Percentiles rank a stretch among this genome's conserved stretches.
Evolutionary conservation across 2,329 filamentous ascomycete genomes (phyloP).

Genomic region (Onygenales sp.): DNA sequence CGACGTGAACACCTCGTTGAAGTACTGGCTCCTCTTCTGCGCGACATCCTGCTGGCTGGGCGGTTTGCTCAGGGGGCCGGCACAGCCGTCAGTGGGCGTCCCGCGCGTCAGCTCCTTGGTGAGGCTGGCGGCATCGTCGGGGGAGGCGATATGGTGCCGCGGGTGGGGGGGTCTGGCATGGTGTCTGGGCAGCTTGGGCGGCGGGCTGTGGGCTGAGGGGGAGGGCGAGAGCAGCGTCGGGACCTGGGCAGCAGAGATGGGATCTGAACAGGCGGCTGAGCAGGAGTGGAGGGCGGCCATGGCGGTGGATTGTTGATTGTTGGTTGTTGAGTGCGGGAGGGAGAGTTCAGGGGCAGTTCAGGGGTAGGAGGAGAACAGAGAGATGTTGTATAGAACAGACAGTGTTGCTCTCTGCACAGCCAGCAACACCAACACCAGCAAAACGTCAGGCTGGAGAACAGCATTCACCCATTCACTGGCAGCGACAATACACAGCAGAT

Average conservation of each 20-base stretch:
- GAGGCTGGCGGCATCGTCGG: slow-evolving; percentile 2
- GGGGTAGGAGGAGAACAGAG: too few relatives aligned
- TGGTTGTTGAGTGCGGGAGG: not conserved
- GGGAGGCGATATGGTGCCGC: not conserved
- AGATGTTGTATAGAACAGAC: too few relatives aligned
- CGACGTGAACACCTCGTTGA: slow-evolving; percentile 29
- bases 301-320: too few relatives aligned
- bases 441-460: too few relatives aligned
- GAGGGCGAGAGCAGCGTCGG: not conserved
- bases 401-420: too few relatives aligned
- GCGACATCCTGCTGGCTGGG: slow-evolving; percentile 16
- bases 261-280: not conserved
- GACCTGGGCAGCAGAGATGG: not conserved
- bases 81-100: slow-evolving; percentile 7
- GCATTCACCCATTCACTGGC: too few relatives aligned
- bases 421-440: too few relatives aligned
- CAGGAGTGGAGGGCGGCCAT: not conserved
- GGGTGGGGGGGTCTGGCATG: not conserved
- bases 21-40: slow-evolving; percentile 30
- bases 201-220: not conserved
- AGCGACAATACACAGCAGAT: too few relatives aligned
- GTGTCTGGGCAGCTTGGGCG: not conserved
- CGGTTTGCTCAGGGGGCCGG: slow-evolving; percentile 4
- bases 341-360: too few relatives aligned
- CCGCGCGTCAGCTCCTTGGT: slow-evolving; percentile 8